Evolutionary conservation across 192 early-diverging fungal genomes (phyloP).

Genomic region (Thamnidium elegans): DNA sequence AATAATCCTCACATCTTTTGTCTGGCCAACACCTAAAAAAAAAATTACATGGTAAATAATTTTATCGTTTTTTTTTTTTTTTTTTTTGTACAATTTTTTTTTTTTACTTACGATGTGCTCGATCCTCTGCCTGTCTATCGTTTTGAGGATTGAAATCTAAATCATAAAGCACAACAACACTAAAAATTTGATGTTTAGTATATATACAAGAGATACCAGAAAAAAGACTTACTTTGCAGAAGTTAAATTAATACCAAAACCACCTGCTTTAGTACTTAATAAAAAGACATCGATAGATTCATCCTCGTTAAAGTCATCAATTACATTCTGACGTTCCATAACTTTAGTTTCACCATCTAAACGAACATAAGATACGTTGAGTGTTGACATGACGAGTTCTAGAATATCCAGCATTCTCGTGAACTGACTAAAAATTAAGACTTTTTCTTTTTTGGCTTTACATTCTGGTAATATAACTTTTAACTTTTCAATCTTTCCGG

Average conservation of each 20-base stretch:
- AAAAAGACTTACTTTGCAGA: conserved; percentile 52
- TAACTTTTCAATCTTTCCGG: conserved; percentile 72
- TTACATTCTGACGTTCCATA: conserved; percentile 66
- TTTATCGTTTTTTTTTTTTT: neutral
- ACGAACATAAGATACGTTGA: conserved; percentile 51
- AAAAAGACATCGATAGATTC: conserved; percentile 59
- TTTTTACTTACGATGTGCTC: conserved; percentile 76
- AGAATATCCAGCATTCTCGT: conserved; percentile 80
- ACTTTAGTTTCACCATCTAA: conserved; percentile 71
- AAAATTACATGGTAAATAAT: neutral
- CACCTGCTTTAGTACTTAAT: conserved; percentile 77
- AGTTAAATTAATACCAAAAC: conserved; percentile 80
- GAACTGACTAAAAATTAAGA: conserved; percentile 87
- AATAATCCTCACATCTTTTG: conserved; percentile 72
- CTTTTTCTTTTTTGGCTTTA: conserved; percentile 54
- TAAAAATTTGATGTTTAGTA: neutral
- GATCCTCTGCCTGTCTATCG: conserved; percentile 81
- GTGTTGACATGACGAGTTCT: conserved; percentile 62
- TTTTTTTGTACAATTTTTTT: no score
- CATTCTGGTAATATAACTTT: conserved; percentile 51
- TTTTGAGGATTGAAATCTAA: conserved; percentile 89
- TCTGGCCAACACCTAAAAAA: conserved; percentile 71
- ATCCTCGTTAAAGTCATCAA: conserved; percentile 74
- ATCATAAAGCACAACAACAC: conserved; percentile 72
- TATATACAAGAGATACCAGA: neutral